Evolutionary conservation across 1,284 basidiomycete genomes (phyloP), one percentile per base, ranked within the genome.

Genomic region (Moesziomyces antarcticus): DNA sequence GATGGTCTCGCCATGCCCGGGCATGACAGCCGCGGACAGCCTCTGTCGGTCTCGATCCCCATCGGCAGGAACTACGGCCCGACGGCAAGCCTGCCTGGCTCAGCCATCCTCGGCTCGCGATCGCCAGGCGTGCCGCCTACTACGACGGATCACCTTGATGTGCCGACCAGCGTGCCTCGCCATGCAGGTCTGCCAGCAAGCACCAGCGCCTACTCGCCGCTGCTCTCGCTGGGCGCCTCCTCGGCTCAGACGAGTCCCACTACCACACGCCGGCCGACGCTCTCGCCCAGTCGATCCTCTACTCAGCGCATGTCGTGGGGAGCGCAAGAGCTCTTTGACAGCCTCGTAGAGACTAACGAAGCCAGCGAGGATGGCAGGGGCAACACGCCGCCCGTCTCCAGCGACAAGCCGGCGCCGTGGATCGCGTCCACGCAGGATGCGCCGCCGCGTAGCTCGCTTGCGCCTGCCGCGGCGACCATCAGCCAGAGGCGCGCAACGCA

Each of bases 351-450:
- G n/a, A n/a, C 62, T 1, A 22, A 44, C 9, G 55, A 61, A 14
- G 46, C 47, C 13, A 44, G 40, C 30, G 40, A 33, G 13, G 43
- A 18, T 14, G 40, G 21, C 37, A 27, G 18, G 41, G 41, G 49
- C 43, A 24, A 35, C 41, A 20, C 20, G 5, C 24, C 20, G 5
- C 24, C 21, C 6, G 20, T n/a, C 20, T 25, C 21, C 5, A 16
- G 37, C 7, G 61, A 60, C 60, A 61, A 68, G 43, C 78, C 77
- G 21, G 78, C 78, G n/a, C 76, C 76, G 10, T 80, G 77, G 76
- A 80, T 78, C 49, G 64, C 76, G 3, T 78, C 73, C 21, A 73
- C 74, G 21, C 78, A 71, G 50, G 77, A 80, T 27, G 64, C 56
- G 7, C 57, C 53, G 33, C 22, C 43, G n/a, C 47, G 33, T 16